Percentiles rank a stretch among this genome's conserved stretches.
phyloP scores from a whole-genome alignment of 2,329 filamentous ascomycete species.

The Capronia epimyces region DNA sequence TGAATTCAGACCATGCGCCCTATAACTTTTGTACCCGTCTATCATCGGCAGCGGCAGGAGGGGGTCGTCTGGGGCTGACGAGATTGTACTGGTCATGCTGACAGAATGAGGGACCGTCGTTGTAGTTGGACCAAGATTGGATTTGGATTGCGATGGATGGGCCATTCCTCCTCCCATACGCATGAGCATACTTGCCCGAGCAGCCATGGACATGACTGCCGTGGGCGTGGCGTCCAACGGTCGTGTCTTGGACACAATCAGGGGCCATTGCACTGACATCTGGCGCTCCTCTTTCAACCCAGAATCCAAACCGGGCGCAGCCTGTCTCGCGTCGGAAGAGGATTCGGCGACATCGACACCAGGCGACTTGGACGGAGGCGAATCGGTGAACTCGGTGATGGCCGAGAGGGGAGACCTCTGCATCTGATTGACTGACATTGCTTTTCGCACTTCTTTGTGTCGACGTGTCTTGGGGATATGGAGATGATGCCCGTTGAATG shows the following conservation, averaged over 20 bases:
- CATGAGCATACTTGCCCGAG: slow-evolving; percentile 16
- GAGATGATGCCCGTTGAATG: slow-evolving; percentile 34
- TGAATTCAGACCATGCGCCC: neutral
- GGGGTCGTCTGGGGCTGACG: slow-evolving; percentile 35
- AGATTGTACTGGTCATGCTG: slow-evolving; percentile 31
- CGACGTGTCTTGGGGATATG: slow-evolving; percentile 35
- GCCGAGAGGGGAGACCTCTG: slow-evolving; percentile 33
- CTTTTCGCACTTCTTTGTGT: slow-evolving; percentile 30
- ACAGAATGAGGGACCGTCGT: slow-evolving; percentile 28
- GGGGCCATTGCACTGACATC: slow-evolving; percentile 32
- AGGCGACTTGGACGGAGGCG: slow-evolving; percentile 32
- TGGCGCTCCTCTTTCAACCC: slow-evolving; percentile 17
- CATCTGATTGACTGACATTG: slow-evolving; percentile 32
- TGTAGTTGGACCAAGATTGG: slow-evolving; percentile 29
- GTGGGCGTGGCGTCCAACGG: slow-evolving; percentile 8
- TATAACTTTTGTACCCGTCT: neutral
- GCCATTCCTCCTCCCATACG: slow-evolving; percentile 8
- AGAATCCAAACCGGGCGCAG: slow-evolving; percentile 19
- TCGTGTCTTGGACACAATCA: slow-evolving; percentile 28
- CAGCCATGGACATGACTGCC: slow-evolving; percentile 13
- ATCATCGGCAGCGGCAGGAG: slow-evolving; percentile 34
- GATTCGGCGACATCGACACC: slow-evolving; percentile 30
- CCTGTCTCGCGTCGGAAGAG: slow-evolving; percentile 30
- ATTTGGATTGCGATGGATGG: too few species aligned
- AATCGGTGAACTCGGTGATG: slow-evolving; percentile 27